Evolutionary conservation across 768 basidiomycete species (phyloP).

Genomic region (Naganishia vishniacii): DNA sequence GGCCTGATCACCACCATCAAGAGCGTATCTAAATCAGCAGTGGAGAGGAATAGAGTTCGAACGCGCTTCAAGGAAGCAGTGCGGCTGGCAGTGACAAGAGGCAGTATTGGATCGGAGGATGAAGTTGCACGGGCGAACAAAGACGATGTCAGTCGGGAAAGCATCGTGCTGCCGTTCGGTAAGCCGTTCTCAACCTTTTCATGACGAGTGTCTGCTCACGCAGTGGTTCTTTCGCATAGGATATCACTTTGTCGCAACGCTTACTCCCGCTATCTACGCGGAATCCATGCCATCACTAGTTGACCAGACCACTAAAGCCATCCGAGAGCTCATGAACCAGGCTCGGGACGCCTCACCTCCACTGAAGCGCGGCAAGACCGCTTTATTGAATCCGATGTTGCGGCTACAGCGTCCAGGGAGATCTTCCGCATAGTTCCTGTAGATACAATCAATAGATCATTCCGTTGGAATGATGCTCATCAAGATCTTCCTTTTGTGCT

Average conservation of each 20-base stretch:
- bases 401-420: not conserved
- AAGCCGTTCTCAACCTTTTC: not conserved
- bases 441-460: too few relatives aligned
- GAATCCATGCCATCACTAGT: slow-evolving; percentile 18
- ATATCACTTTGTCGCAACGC: slow-evolving; percentile 16
- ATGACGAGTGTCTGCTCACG: not conserved
- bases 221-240: not conserved
- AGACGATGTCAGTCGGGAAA: not conserved
- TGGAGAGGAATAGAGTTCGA: slow-evolving; percentile 23
- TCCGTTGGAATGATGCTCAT: too few relatives aligned
- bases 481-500: too few relatives aligned
- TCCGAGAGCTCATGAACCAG: not conserved
- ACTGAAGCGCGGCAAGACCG: not conserved
- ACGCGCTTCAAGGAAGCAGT: slow-evolving; percentile 28
- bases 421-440: too few relatives aligned
- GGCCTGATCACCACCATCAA: slow-evolving; percentile 28
- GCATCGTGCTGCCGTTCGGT: not conserved
- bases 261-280: slow-evolving; percentile 12
- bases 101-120: not conserved
- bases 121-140: not conserved
- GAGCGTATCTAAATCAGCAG: slow-evolving; percentile 20
- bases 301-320: not conserved
- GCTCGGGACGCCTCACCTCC: not conserved
- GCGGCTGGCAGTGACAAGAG: slow-evolving; percentile 20
- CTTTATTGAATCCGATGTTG: not conserved